Base-by-base conservation (phyloP, 208 protist species). In the Herpetomonas samuelpessoai region DNA sequence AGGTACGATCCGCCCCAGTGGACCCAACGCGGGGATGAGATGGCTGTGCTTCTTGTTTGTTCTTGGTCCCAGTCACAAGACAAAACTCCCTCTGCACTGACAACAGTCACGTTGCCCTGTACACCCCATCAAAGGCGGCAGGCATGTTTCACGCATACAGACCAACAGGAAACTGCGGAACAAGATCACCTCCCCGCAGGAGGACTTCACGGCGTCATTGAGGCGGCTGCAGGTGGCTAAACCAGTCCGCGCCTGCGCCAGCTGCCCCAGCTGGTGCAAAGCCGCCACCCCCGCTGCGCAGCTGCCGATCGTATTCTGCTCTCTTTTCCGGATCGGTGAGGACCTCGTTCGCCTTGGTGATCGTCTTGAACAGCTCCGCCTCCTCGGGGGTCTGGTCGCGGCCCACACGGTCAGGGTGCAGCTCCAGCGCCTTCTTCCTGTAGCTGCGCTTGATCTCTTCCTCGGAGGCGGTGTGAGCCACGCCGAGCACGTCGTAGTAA, bases 401-500 rank as follows among this genome's bases (percentile, higher is more conserved):
- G 12, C 81, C 85, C 4, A 79, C 82, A 26, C 76, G 62, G 65
- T 97, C 91, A 7, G 91, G 91, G 59, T 97, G 91, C 50, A 94
- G 74, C 68, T 92, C 73, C 19, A 97, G 74, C 46, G 88, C 82
- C 65, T 93, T 93, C 64, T 77, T 70, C 70, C 91, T 92, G 75
- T 94, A 97, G 55, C 57, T 62, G 21, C 75, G 76, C 45, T 64
- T 65, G 54, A 97, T 95, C 56, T 90, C 74, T 45, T 91, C 80
- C 62, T 76, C 68, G 4, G 70, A 68, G 3, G 91, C 86, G 21
- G 74, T 78, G 3, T 60, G 68, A 7, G 80, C 60, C n/a, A 97
- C 84, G 25, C 88, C 88, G 0, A 97, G 74, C 9, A 97, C 72
- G 46, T 95, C 88, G 68, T 97, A 97, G 78, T 91, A 94, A 62